phyloP scores from a whole-genome alignment of 371 early-diverging fungal genomes.

The Parasitella parasitica region DNA sequence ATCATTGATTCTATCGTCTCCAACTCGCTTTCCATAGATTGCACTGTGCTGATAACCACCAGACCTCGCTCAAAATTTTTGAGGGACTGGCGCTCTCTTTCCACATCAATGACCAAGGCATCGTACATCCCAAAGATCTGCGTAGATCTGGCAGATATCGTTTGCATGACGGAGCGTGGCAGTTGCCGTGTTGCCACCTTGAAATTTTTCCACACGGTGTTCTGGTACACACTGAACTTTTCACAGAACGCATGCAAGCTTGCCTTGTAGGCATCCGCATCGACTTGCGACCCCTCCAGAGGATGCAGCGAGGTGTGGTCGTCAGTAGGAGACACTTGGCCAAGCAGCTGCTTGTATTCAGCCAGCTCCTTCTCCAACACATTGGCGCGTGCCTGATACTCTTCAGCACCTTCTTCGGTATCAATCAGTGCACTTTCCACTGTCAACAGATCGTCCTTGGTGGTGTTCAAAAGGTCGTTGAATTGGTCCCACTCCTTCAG shows the following conservation, averaged over 20 bases:
- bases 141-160: background rate
- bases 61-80: constrained; percentile 35
- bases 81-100: constrained; percentile 16
- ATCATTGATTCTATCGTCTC: constrained; percentile 39
- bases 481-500: constrained; percentile 44
- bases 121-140: constrained; percentile 5
- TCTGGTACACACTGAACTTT: constrained; percentile 17
- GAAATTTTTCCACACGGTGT: constrained; percentile 28
- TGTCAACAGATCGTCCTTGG: constrained; percentile 35
- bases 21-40: constrained; percentile 36
- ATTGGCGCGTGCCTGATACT: constrained; percentile 23
- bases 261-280: constrained; percentile 6
- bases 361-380: constrained; percentile 8
- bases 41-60: constrained; percentile 22
- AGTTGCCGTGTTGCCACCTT: constrained; percentile 9
- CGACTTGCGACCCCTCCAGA: constrained; percentile 17
- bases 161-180: constrained; percentile 21
- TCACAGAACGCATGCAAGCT: background rate
- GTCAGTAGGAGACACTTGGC: background rate
- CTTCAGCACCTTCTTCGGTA: constrained; percentile 29
- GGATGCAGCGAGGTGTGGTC: constrained; percentile 21
- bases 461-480: constrained; percentile 27
- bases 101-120: constrained; percentile 1
- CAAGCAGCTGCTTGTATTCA: background rate
- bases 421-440: constrained; percentile 32